Evolutionary conservation across 2,329 filamentous ascomycete species (phyloP).

Genomic region (Beauveria sp.): DNA sequence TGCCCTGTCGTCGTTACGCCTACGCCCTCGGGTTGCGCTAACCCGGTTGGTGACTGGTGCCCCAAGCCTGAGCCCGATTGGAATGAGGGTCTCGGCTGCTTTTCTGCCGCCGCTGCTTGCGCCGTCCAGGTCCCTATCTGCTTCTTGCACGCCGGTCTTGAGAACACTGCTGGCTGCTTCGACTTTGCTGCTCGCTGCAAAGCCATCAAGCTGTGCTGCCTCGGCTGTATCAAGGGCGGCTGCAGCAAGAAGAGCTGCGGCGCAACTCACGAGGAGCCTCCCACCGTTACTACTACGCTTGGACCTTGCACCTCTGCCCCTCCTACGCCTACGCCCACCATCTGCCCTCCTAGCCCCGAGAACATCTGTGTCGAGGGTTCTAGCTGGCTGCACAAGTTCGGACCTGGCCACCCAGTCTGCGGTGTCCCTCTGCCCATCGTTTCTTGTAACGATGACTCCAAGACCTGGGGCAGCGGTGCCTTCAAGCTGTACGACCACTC

Average conservation of each 20-base stretch:
- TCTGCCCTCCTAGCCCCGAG: constrained; percentile 7
- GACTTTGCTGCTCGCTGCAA: constrained; percentile 2
- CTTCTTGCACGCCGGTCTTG: neutral
- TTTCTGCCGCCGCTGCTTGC: neutral
- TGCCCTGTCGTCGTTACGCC: neutral
- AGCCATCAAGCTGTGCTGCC: constrained; percentile 5
- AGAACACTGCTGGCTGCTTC: neutral
- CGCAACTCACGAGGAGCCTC: neutral
- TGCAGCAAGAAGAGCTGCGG: constrained; percentile 8
- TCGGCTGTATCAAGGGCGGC: neutral
- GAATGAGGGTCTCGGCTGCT: neutral
- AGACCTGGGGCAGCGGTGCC: neutral
- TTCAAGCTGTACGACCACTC: constrained; percentile 10
- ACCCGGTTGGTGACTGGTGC: constrained; percentile 8
- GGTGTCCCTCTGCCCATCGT: constrained; percentile 9
- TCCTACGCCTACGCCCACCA: neutral
- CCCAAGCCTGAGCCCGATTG: neutral
- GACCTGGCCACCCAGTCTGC: constrained; percentile 3
- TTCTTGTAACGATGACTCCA: constrained; percentile 2
- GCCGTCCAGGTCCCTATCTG: neutral
- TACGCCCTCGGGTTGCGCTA: neutral
- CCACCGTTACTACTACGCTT: neutral
- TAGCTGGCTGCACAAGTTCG: constrained; percentile 8
- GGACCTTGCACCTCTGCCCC: neutral
- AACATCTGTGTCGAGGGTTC: constrained; percentile 8